Percentiles rank a stretch among this genome's conserved stretches.
Evolutionary conservation across 2,329 filamentous ascomycete species (phyloP).

Genomic region (Mollisiaceae sp.): DNA sequence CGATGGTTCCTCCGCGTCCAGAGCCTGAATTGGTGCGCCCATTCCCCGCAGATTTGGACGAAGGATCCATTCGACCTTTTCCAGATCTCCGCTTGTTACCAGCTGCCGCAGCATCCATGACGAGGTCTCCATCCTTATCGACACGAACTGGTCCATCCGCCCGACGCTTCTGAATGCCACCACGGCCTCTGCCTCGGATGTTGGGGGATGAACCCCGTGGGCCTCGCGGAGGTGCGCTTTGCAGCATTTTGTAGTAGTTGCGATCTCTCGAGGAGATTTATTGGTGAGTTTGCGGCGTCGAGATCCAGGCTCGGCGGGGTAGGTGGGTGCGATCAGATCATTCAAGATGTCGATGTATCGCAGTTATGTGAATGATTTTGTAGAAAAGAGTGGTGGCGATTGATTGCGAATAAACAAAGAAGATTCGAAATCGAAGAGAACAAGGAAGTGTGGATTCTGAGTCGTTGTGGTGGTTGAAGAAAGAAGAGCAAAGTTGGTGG

Average conservation of each 20-base stretch:
- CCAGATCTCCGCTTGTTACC: conserved; percentile 36
- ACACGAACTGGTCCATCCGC: conserved; percentile 46
- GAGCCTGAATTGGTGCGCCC: conserved; percentile 42
- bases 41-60: conserved; percentile 26
- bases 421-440: conserved; percentile 2
- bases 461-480: conserved; percentile 10
- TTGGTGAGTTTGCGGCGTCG: neutral
- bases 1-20: conserved; percentile 40
- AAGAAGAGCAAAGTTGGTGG: conserved; percentile 12
- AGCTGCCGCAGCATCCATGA: conserved; percentile 55
- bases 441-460: conserved; percentile 3
- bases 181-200: conserved; percentile 45
- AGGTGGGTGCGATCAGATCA: conserved; percentile 19
- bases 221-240: conserved; percentile 34
- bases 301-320: conserved; percentile 13
- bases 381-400: conserved; percentile 10
- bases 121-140: conserved; percentile 66
- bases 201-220: conserved; percentile 35
- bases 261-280: conserved; percentile 8
- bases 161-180: conserved; percentile 57
- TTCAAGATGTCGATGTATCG: conserved; percentile 14
- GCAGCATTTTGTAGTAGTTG: conserved; percentile 2
- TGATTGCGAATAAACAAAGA: neutral
- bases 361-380: conserved; percentile 14
- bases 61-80: conserved; percentile 32